These are phyloP conservation scores for Vitis vinifera DNA, from an alignment of 164 flowering plant genomes.

Conservation along the genomic window ASM3070453v1 NC_081805.1:19535501-19536000, in stretches of 20 bases:
- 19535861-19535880: constrained; percentile 59
- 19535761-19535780: constrained; percentile 54
- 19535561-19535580: constrained; percentile 55
- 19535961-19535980: constrained; percentile 60
- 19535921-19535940: constrained; percentile 67
- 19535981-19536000: constrained; percentile 74
- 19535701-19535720: constrained; percentile 75
- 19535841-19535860: constrained; percentile 87
- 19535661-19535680: constrained; percentile 61
- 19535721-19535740: constrained; percentile 75
- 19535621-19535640: constrained; percentile 88
- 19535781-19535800: constrained; percentile 64
- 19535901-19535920: constrained; percentile 38
- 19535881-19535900: constrained; percentile 67
- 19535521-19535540: constrained; percentile 87
- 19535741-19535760: constrained; percentile 59
- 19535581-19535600: constrained; percentile 77
- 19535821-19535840: constrained; percentile 73
- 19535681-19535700: constrained; percentile 62
- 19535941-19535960: constrained; percentile 72
- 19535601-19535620: constrained; percentile 80
- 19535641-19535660: constrained; percentile 61
- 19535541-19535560: constrained; percentile 49
- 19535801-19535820: constrained; percentile 78
- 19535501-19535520: constrained; percentile 63